Conservation (phyloP, 2,329 filamentous ascomycete species). For the Colletotrichum sp. region DNA sequence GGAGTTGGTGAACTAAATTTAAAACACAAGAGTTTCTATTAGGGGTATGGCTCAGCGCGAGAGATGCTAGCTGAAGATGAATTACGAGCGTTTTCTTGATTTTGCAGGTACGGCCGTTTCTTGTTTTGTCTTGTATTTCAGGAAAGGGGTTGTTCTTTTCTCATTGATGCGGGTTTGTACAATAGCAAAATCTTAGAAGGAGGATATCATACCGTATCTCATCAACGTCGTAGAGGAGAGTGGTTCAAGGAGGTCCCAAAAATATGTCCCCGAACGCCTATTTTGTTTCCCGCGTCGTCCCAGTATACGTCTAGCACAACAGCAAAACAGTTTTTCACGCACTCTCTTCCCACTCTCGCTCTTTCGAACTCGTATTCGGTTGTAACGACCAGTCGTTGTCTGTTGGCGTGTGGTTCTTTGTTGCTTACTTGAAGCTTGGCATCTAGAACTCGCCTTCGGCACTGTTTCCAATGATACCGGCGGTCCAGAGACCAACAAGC, state of each 20-base stretch:
- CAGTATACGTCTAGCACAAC: conserved; percentile 16
- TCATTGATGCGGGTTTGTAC: conserved; percentile 5
- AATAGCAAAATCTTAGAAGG: conserved; percentile 24
- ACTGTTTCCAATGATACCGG: conserved; percentile 65
- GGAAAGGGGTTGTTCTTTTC: neutral
- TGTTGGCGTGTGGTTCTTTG: neutral
- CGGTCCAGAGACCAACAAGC: conserved; percentile 75
- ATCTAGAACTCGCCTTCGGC: conserved; percentile 64
- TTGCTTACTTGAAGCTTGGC: neutral
- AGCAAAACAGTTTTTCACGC: neutral
- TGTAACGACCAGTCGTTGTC: neutral
- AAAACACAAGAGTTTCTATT: conserved; percentile 9
- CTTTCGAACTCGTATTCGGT: neutral
- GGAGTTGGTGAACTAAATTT: neutral
- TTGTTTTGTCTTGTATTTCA: neutral
- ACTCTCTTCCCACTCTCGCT: neutral
- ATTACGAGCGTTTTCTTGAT: neutral
- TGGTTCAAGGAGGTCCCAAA: conserved; percentile 10
- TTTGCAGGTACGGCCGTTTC: neutral
- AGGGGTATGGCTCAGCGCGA: conserved; percentile 3
- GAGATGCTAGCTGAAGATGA: neutral
- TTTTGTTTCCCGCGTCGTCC: neutral
- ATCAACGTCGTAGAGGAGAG: conserved; percentile 43
- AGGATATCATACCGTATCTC: conserved; percentile 50
- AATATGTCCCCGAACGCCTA: neutral